These are phyloP conservation scores for Casuarina equisetifolia DNA, from an alignment of 306 rosid species.

Conservation along the genomic window DNA sequence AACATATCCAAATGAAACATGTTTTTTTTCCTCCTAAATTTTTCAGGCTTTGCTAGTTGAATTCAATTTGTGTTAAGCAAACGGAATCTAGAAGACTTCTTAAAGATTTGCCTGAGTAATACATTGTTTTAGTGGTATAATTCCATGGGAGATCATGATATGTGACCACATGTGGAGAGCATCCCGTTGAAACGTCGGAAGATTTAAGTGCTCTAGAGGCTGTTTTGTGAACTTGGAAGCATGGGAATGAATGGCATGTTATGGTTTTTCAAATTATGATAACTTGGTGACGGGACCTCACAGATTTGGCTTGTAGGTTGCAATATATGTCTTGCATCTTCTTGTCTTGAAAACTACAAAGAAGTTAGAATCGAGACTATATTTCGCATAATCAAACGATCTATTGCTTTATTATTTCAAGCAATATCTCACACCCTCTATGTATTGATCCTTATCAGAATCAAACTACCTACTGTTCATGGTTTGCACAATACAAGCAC, in stretches of 20 bases:
- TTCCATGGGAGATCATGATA: neutral
- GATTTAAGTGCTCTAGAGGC: neutral
- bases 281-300: neutral
- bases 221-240: neutral
- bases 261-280: neutral
- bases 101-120: neutral
- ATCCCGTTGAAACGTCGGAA: neutral
- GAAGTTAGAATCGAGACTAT: neutral
- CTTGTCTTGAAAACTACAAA: neutral
- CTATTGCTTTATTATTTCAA: neutral
- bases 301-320: neutral
- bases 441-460: constrained; percentile 7
- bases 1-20: too few relatives aligned
- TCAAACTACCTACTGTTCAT: neutral
- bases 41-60: neutral
- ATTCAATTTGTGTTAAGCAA: neutral
- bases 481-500: neutral
- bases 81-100: neutral
- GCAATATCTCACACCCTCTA: constrained; percentile 6
- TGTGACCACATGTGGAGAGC: neutral
- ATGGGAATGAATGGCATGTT: neutral
- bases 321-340: neutral
- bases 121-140: neutral
- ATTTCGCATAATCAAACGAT: constrained; percentile 8
- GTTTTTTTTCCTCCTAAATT: neutral